Evolutionary conservation across 225 moss, liverwort and hornwort genomes (phyloP), one percentile per base, ranked within the genome.

Genomic region (Marchantia paleacea): DNA sequence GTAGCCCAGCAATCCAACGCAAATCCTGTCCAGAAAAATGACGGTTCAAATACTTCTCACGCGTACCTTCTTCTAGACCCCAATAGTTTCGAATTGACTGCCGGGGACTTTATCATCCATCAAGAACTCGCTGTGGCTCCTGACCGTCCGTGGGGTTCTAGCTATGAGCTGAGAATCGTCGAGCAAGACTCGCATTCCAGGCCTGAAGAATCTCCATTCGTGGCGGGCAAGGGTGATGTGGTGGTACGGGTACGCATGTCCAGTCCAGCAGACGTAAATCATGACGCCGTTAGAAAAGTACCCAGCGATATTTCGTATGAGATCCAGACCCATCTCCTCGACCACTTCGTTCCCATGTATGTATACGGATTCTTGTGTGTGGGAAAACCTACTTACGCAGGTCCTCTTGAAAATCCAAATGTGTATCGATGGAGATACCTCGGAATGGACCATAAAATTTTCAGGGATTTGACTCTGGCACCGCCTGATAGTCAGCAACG

Each of bases 301-400:
- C 51, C 72, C 2, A 39, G 2, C 39, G 39, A 22, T 5, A 51
- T 24, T 18, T 3, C 12, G 72, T 51, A 0, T 1, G 50, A 0
- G 47, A 39, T 3, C 10, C 20, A 2, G 69, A 39, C 7, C 8
- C 53, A 7, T 6, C 22, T 54, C 14, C 9, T 30, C 10, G 55
- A 75, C 0, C 16, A 16, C n/a, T 12, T 11, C 29, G 58, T 75
- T 58, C 75, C 75, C 55, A 75, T 75, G 75, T 58, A 55, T 29
- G 75, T 75, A 7, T 12, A 54, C 24, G 75, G 75, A 39, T 75
- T 75, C 75, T 19, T 75, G 10, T 75, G 75, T 39, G 16, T 75
- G 55, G 75, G 75, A 20, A 48, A 6, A 22, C 50, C 8, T 0
- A 10, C 8, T 19, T n/a, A n/a, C n/a, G 2, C 11, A 19, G 60